Evolutionary conservation across 441 rosid species (phyloP), one percentile per base, ranked within the genome.

Genomic region (Adansonia gregorii): DNA sequence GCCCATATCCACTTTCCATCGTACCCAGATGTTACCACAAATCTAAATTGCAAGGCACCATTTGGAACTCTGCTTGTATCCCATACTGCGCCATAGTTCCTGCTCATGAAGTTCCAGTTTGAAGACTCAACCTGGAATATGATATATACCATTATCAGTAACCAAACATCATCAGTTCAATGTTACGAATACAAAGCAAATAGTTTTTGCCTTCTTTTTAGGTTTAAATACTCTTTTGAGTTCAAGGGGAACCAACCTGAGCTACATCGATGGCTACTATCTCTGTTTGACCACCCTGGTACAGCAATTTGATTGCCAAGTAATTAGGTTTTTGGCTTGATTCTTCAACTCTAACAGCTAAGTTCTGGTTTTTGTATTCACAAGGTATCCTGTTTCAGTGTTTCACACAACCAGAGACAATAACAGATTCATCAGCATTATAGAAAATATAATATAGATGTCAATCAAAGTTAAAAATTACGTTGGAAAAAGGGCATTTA

Each of bases 241-340:
- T 14, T 35, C 5, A 3, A 5, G 0, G 8, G 20, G 1, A 67
- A 63, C 83, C 64, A 8, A 88, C 92, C 82, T 84, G 83, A 31
- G 97, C 97, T 11, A 93, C 87, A 76, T 93, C 98, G 1, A 93
- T 83, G 67, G 80, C 91, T 8, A 92, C 97, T 0, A 95, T 79
- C 68, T 95, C 99, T 0, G 98, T 95, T 81, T 95, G 97, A 9
- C 99, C 99, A 52, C 98, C 99, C 82, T 93, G 98, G 80, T 91
- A 90, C 78, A 93, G 77, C 51, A 92, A 63, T 82, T 92, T 90
- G 9, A 95, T 72, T 15, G 94, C 93, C 81, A 95, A 79, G 82
- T 93, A 89, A 70, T 84, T 14, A 67, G 97, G 92, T 35, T 92
- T 87, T 24, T 80, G 46, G 85, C 97, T 95, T 55, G 98, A 88